Conservation (phyloP, 306 rosid genomes). For the Fragaria ananassa region DNA sequence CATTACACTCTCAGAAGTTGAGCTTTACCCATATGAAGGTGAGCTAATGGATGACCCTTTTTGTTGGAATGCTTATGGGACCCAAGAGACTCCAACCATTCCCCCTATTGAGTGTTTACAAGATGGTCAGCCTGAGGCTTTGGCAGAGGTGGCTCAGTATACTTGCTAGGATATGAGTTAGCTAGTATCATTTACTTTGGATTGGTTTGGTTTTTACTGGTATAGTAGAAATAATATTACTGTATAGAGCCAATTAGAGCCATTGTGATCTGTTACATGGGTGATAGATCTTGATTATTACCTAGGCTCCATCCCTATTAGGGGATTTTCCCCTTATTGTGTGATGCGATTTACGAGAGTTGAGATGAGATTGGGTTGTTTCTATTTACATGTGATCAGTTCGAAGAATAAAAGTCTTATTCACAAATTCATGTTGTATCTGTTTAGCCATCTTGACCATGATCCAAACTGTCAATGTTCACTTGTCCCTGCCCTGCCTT, state of each 20-base stretch:
- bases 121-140: conserved; percentile 58
- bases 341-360: conserved; percentile 5
- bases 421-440: not conserved
- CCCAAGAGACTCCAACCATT: conserved; percentile 65
- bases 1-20: conserved; percentile 77
- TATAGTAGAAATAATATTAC: conserved; percentile 3
- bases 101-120: conserved; percentile 86
- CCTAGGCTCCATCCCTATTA: conserved; percentile 11
- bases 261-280: conserved; percentile 14
- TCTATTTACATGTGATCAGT: not conserved
- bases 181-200: not conserved
- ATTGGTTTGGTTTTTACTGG: not conserved
- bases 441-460: not conserved
- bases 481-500: no score
- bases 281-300: not conserved
- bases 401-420: not conserved
- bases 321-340: conserved; percentile 13
- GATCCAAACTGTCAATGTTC: no score
- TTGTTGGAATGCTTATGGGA: conserved; percentile 96
- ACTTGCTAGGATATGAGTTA: conserved; percentile 35
- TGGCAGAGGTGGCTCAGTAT: conserved; percentile 40
- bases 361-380: not conserved
- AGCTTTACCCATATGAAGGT: conserved; percentile 77
- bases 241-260: conserved; percentile 30
- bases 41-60: conserved; percentile 74